Base-by-base conservation (phyloP, 1,284 basidiomycete species). In the Heterobasidion irregulare region DNA sequence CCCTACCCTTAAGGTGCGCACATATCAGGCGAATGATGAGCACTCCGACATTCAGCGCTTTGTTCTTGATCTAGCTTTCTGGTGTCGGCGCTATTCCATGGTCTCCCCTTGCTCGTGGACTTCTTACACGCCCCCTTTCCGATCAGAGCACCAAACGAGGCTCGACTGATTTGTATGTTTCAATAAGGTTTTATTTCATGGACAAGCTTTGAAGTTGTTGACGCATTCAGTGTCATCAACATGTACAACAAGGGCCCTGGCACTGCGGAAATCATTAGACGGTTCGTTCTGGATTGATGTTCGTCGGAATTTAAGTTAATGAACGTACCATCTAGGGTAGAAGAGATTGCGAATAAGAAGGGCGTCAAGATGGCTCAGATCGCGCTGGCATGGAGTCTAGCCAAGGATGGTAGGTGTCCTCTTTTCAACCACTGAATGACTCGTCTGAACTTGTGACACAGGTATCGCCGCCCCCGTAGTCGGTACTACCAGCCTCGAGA, bases 351-450 rank as follows among this genome's bases (percentile, higher is more conserved):
- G 10, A 70, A 72, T 60, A 70, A 72, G 63, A 62, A 63, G 46
- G 68, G 68, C 8, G 57, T 72, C 43, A 64, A 63, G 47, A 76
- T 76, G 75, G 70, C 75, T 2, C 73, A 76, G 56, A 63, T 76
- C 32, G 68, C 71, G 7, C 55, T 72, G 4, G 74, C 73, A 8
- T 77, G 75, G 75, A 58, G 59, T 15, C 53, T 74, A 8, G 50
- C 62, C 16, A 67, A 68, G 54, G 65, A 66, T 19, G 57, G 58
- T 59, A 46, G 19, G 54, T 54, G 36, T 15, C 33, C 7, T 7
- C 6, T 19, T 49, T 35, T 36, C 19, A 8, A 8, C 36, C 44
- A 2, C 12, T 33, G 13, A 18, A 26, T 41, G 10, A 52, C 2
- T 54, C 44, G 41, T 32, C 13, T 26, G 0, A 26, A 26, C 1